Conservation (phyloP, 305 asterid genomes). For the Solanum hybrid region DNA sequence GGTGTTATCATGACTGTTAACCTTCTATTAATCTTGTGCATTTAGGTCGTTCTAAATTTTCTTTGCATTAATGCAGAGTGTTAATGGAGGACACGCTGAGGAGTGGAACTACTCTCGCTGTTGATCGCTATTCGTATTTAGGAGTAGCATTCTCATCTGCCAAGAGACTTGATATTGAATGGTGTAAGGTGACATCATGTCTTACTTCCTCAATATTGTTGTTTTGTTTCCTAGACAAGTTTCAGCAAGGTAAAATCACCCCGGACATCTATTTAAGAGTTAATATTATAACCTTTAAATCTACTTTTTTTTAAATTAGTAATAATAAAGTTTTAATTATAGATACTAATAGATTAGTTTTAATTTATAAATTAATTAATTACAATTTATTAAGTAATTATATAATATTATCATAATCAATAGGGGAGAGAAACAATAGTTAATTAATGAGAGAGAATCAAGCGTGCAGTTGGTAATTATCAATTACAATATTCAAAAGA, state of each 20-base stretch:
- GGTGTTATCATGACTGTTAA: background rate
- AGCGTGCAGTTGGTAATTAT: background rate
- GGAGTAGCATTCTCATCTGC: constrained; percentile 94
- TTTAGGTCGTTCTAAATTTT: background rate
- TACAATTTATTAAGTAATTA: too few relatives aligned
- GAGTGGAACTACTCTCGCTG: constrained; percentile 67
- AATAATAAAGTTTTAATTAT: too few relatives aligned
- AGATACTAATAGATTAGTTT: background rate
- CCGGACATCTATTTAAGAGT: background rate
- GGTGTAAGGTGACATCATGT: constrained; percentile 61
- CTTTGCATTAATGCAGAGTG: constrained; percentile 25
- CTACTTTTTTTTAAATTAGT: too few relatives aligned
- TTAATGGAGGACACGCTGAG: constrained; percentile 75
- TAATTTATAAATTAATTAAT: too few relatives aligned
- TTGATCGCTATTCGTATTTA: constrained; percentile 76
- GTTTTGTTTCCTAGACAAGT: background rate
- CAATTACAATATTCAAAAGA: background rate
- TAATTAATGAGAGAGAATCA: background rate
- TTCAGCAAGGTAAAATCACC: background rate
- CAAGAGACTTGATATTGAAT: constrained; percentile 74
- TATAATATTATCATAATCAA: too few relatives aligned
- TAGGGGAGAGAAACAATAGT: background rate
- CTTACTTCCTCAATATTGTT: background rate
- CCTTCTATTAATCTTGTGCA: background rate
- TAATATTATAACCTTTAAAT: too few relatives aligned